These are phyloP conservation scores for Boletus semigastroideus DNA, from an alignment of 1,284 basidiomycete species.

Conservation along the genomic window DNA sequence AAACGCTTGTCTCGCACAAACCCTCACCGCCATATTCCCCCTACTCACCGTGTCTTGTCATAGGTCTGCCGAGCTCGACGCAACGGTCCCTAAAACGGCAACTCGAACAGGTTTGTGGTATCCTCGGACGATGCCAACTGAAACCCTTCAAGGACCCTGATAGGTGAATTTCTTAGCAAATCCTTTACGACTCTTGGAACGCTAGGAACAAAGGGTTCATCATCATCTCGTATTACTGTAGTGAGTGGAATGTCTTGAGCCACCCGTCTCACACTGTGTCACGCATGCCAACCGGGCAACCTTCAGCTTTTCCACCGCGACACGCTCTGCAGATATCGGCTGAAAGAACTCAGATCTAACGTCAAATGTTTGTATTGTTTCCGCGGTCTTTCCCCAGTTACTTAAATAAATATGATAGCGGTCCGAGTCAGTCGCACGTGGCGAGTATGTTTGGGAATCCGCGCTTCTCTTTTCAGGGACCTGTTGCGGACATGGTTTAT, in stretches of 20 bases:
- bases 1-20: neutral
- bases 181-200: neutral
- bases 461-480: constrained; percentile 14
- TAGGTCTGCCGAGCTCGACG: neutral
- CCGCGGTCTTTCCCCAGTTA: neutral
- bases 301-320: neutral
- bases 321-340: neutral
- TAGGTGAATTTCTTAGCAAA: constrained; percentile 1
- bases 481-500: constrained; percentile 14
- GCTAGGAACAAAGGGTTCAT: neutral
- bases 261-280: constrained; percentile 1
- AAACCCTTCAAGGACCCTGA: neutral
- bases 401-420: constrained; percentile 6
- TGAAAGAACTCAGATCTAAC: neutral
- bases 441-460: constrained; percentile 18
- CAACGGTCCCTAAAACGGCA: constrained; percentile 3
- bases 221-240: neutral
- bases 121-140: neutral
- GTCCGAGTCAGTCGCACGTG: neutral
- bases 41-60: neutral
- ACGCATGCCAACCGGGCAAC: neutral
- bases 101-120: constrained; percentile 12
- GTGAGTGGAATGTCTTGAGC: constrained; percentile 9
- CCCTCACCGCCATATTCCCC: neutral
- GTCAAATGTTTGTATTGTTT: constrained; percentile 9